Evolutionary conservation across 1,284 basidiomycete species (phyloP), one percentile per base, ranked within the genome.

Genomic region (Pascua sp.): DNA sequence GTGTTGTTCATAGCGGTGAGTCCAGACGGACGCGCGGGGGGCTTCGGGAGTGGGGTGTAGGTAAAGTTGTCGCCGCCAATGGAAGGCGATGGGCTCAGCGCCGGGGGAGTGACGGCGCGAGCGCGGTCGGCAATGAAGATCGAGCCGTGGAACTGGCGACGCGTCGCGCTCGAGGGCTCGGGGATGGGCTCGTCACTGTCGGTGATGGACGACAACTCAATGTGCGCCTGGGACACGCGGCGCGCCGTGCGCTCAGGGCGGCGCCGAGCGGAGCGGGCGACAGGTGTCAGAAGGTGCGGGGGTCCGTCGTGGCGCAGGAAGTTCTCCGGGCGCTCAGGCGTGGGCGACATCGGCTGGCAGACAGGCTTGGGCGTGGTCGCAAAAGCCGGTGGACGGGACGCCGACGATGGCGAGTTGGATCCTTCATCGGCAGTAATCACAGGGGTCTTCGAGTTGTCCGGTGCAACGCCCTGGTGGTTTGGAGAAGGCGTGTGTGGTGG

Each of bases 41-140:
- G 45, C 39, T 16, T 42, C 9, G 65, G 53, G 15, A 60, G 53
- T 5, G 65, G 55, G 5, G 62, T 65, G 36, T 61, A 64, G 1
- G 52, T 47, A 46, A 61, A 64, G 41, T 59, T 57, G 13, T 59
- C 62, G 9, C 64, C 67, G n/a, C 60, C 57, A 16, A 71, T 71
- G 5, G 65, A 64, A 1, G 69, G 69, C 10, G 69, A 71, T 11
- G 69, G 67, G 36, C 65, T 67, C 10, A 71, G 56, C 13, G 60
- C 55, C 4, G 67, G 61, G 9, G 70, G 67, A 0, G 67, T 59
- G 16, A 45, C 37, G n/a, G 64, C 47, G 13, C 24, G 24, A 32
- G 24, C 13, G 7, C 32, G 47, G 7, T 53, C 49, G 32, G 39
- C 40, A 4, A 52, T 37, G 9, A 61, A 42, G 5, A 51, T 56